Conservation (phyloP, 495 filamentous ascomycete genomes). For the Amphirosellinia nigrospora region DNA sequence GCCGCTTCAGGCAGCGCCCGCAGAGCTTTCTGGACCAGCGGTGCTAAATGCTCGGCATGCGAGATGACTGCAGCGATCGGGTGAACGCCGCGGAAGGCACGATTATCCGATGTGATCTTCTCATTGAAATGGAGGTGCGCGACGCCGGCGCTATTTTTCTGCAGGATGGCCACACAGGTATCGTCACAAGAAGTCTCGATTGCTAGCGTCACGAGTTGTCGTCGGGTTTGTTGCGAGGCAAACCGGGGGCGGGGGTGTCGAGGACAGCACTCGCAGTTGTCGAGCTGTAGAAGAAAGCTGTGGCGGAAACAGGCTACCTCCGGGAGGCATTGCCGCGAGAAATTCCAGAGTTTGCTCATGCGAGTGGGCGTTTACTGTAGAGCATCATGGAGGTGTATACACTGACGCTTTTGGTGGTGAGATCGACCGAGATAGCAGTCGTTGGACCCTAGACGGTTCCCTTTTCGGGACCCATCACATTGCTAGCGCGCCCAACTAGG, state of each 20-base stretch:
- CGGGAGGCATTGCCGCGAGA: conserved; percentile 18
- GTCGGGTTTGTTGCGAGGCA: not conserved
- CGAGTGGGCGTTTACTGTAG: not conserved
- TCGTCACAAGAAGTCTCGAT: conserved; percentile 99
- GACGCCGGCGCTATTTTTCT: conserved; percentile 54
- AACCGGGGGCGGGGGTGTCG: not conserved
- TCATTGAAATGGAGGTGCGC: conserved; percentile 76
- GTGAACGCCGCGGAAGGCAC: conserved; percentile 74
- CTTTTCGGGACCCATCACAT: not conserved
- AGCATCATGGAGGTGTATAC: not conserved
- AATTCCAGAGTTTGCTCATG: conserved; percentile 9
- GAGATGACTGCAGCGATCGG: conserved; percentile 74
- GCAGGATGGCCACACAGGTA: conserved; percentile 86
- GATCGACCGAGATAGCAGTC: not conserved
- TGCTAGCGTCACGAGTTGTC: conserved; percentile 71
- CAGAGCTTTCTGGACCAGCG: conserved; percentile 69
- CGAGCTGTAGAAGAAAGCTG: not conserved
- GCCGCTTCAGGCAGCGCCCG: conserved; percentile 52
- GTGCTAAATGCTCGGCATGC: conserved; percentile 71
- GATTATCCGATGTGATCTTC: conserved; percentile 80
- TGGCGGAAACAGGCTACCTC: conserved; percentile 12
- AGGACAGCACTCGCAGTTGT: not conserved
- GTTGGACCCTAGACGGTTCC: not conserved
- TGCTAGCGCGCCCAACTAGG: not conserved
- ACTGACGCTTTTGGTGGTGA: not conserved